These are phyloP conservation scores for Trichoderma arundinaceum DNA, from an alignment of 2,329 filamentous ascomycete species.

Conservation along the genomic window DNA sequence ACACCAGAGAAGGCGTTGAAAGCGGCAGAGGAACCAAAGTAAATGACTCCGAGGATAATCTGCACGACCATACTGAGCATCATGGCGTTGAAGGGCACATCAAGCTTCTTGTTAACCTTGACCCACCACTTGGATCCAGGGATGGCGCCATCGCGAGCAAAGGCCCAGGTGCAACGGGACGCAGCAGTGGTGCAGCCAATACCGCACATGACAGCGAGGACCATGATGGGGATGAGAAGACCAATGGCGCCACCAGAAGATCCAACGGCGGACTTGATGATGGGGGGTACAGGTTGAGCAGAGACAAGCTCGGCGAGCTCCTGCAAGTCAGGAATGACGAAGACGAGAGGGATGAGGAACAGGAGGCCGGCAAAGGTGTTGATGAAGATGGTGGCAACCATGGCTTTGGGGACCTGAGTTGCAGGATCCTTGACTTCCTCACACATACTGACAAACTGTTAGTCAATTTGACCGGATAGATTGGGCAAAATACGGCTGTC, in stretches of 20 bases:
- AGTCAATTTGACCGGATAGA: constrained; percentile 14
- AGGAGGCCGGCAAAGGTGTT: constrained; percentile 70
- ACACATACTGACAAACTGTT: constrained; percentile 62
- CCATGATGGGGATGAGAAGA: constrained; percentile 67
- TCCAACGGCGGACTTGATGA: constrained; percentile 67
- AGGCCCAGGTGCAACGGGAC: constrained; percentile 71
- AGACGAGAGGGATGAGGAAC: constrained; percentile 71
- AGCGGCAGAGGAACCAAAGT: constrained; percentile 71
- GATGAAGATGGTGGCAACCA: constrained; percentile 70
- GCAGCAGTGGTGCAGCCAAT: constrained; percentile 72
- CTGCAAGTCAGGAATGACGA: constrained; percentile 69
- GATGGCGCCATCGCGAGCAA: constrained; percentile 72
- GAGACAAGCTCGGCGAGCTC: constrained; percentile 59
- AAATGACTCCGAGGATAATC: constrained; percentile 68
- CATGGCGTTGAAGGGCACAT: constrained; percentile 73
- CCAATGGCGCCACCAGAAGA: constrained; percentile 65
- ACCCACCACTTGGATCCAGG: constrained; percentile 67
- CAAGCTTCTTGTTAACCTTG: constrained; percentile 64
- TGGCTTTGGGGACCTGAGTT: constrained; percentile 73
- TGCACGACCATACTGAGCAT: constrained; percentile 71
- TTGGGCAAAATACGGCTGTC: background rate
- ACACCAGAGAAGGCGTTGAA: constrained; percentile 76
- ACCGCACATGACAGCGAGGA: constrained; percentile 70
- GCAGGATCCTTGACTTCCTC: constrained; percentile 72
- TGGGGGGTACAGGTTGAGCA: constrained; percentile 68